phyloP scores from a whole-genome alignment of 2,329 filamentous ascomycete genomes.

The Epichloe sylvatica region DNA sequence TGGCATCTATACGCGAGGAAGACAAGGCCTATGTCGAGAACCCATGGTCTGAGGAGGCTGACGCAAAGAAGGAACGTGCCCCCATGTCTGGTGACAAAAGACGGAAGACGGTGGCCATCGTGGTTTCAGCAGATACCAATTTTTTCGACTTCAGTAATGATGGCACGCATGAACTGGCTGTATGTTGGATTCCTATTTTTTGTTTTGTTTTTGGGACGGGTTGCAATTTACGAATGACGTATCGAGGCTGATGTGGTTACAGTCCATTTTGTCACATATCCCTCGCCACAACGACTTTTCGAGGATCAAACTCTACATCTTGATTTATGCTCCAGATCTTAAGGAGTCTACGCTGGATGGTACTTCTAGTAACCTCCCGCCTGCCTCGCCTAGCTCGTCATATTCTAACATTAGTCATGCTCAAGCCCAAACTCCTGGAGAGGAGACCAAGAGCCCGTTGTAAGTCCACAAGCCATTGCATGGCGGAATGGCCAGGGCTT shows the following conservation, averaged over 20 bases:
- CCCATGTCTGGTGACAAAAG: slow-evolving; percentile 29
- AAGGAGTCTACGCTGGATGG: slow-evolving; percentile 49
- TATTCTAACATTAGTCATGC: slow-evolving; percentile 75
- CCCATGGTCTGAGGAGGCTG: slow-evolving; percentile 83
- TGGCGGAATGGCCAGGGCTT: neutral
- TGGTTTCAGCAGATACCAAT: slow-evolving; percentile 66
- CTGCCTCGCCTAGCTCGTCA: slow-evolving; percentile 59
- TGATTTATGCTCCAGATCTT: slow-evolving; percentile 76
- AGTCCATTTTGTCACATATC: slow-evolving; percentile 83
- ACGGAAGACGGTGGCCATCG: slow-evolving; percentile 71
- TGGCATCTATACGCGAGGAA: slow-evolving; percentile 74
- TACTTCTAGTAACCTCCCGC: slow-evolving; percentile 39
- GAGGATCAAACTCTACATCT: slow-evolving; percentile 64
- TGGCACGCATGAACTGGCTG: slow-evolving; percentile 62
- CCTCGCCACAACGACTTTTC: slow-evolving; percentile 62
- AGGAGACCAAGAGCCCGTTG: slow-evolving; percentile 47
- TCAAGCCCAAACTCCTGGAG: slow-evolving; percentile 53
- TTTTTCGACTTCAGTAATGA: slow-evolving; percentile 45
- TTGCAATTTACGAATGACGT: neutral
- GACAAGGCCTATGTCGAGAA: slow-evolving; percentile 73
- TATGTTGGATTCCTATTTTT: slow-evolving; percentile 33
- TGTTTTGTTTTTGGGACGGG: too few relatives aligned
- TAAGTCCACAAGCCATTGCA: slow-evolving; percentile 21
- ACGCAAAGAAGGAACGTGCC: slow-evolving; percentile 43
- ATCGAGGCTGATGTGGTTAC: slow-evolving; percentile 7